Base-by-base conservation (phyloP, 495 filamentous ascomycete species). In the Penicillium desertorum region DNA sequence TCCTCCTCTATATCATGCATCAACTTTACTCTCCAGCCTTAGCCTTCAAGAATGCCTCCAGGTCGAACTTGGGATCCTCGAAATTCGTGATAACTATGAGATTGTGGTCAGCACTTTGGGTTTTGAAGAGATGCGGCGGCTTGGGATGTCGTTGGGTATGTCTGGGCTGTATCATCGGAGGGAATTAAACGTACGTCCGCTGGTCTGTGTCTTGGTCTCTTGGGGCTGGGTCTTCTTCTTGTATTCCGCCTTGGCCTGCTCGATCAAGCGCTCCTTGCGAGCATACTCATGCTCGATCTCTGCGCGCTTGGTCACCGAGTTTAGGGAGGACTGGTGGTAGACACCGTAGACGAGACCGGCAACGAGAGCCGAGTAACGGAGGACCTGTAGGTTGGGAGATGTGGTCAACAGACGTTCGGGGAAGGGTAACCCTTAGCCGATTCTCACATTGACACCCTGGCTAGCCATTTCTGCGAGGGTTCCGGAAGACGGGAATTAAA, bases 281-380 rank as follows among this genome's bases (percentile, higher is more conserved):
- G 91, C 76, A 65, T 90, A 96, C 71, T 96, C 91, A 61, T 82
- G 81, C 66, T 96, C 76, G 58, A 84, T 79, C 46, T 85, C 80
- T 43, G 81, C 78, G 58, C 81, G 71, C 74, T 87, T 88, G 60
- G 89, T 81, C 61, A 80, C 63, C 29, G 88, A 68, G 58, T 76
- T 85, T 68, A 98, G 81, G 42, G 81, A 80, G 51, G 84, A 81
- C 77, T 99, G 95, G 80, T 96, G 91, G 71, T 85, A 89, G 73
- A 96, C 77, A 71, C 94, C 94, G 79, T 98, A 98, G 71, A 95
- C 82, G 67, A 96, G 76, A 74, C 94, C 94, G 66, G 88, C 74
- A 63, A 83, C 86, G 60, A 98, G 88, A 68, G 92, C 92, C 61
- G 89, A 88, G 78, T 91, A 99, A 68, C 94, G 92, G 74, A 98